Evolutionary conservation across 805 yeast species (phyloP), one percentile per base, ranked within the genome.

Genomic region (Komagataella ulmi): DNA sequence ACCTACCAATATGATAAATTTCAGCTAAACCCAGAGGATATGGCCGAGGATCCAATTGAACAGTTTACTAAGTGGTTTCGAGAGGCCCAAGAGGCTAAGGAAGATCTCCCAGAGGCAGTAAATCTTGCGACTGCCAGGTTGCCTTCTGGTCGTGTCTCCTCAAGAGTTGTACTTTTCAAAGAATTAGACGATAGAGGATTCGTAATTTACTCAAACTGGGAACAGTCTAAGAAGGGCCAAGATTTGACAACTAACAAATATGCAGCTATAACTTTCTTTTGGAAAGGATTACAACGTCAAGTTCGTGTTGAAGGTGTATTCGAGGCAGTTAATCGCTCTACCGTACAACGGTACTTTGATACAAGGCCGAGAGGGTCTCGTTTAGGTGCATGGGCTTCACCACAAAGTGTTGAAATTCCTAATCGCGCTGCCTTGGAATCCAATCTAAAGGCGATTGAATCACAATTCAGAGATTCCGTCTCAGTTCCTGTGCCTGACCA

Each of bases 301-400:
- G 95, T 93, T 3, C 77, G 99, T 55, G 83, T 93, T 7, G 98
- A 93, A 65, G 99, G 99, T 36, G 57, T 70, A 7, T 81, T 87
- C 58, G 95, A 86, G 65, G 77, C 74, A 55, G 85, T 90, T 46
- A 72, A 80, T 24, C 72, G 81, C 53, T 90, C 85, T 59, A 87
- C 85, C 30, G 78, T 88, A 5, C 80, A 83, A 58, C 73, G 83
- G 49, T 93, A 93, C 67, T 93, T 80, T 67, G 75, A 78, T 50
- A 84, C 96, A 0, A 77, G 99, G 62, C 99, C 99, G 44, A 74
- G 96, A 53, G 97, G 95, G 6, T 85, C 96, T 30, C 82, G 85
- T 62, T 81, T 93, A 55, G 98, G 99, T 30, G 99, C 99, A 0
- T 90, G 97, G 96, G 85, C 97, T 0, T 83, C 95, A 24, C 95